A percentile compares a stretch with the other conserved stretches of the same genome.
phyloP scores from a whole-genome alignment of 257 asterid genomes.

The Leptodermis oblonga region DNA sequence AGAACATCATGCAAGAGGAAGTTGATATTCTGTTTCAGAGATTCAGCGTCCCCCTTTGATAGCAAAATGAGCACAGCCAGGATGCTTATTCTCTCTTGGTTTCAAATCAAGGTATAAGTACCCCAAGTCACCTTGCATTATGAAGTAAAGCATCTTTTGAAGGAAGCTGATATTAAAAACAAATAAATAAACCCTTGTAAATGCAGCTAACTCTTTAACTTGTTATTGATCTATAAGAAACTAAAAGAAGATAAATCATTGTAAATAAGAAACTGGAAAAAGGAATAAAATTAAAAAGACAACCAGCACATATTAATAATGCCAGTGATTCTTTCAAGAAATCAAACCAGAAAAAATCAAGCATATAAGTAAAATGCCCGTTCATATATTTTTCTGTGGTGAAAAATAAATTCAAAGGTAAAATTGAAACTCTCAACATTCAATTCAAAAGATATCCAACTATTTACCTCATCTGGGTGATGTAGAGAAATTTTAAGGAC shows the following conservation, averaged over 20 bases:
- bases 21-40: conserved; percentile 81
- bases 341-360: conserved; percentile 1
- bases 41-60: conserved; percentile 90
- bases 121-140: conserved; percentile 84
- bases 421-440: no score
- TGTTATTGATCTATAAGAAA: neutral
- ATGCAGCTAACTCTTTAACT: neutral
- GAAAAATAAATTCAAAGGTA: neutral
- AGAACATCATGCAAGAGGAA: conserved; percentile 51
- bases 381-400: neutral
- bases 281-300: neutral
- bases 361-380: neutral
- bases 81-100: conserved; percentile 84
- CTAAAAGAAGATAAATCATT: neutral
- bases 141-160: conserved; percentile 16
- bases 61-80: conserved; percentile 94
- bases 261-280: neutral
- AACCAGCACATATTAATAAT: neutral
- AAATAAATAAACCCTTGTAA: conserved; percentile 10
- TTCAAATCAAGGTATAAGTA: conserved; percentile 87
- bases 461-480: conserved; percentile 85
- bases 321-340: neutral
- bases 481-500: conserved; percentile 73
- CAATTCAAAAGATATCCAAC: neutral
- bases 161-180: conserved; percentile 25